phyloP scores from a whole-genome alignment of 1,284 basidiomycete species.

The Pseudozyma hubeiensis region DNA sequence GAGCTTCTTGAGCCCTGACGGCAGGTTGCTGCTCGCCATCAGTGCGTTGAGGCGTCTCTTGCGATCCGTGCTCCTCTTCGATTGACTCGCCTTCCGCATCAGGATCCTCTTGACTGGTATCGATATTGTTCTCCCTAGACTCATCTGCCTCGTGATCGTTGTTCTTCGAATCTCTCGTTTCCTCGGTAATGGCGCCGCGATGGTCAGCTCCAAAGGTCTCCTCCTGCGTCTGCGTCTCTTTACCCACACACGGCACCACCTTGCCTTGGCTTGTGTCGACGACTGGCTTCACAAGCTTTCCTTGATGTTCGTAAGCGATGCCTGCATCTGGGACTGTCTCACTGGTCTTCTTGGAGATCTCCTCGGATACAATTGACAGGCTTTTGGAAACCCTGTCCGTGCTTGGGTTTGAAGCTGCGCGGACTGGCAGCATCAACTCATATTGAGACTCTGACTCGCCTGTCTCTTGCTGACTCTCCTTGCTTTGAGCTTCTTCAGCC shows the following conservation, averaged over 20 bases:
- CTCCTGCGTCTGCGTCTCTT: neutral
- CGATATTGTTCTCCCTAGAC: no score
- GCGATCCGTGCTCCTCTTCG: neutral
- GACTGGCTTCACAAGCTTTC: neutral
- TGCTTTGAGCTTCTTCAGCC: no score
- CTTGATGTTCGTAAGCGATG: neutral
- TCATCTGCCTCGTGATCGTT: no score
- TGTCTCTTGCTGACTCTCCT: neutral
- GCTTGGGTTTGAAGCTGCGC: neutral
- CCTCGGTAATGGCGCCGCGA: no score
- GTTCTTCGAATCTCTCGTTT: no score
- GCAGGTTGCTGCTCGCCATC: neutral
- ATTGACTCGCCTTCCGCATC: neutral
- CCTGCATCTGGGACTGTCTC: neutral
- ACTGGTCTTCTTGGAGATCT: neutral
- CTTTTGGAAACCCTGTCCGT: no score
- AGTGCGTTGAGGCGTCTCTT: neutral
- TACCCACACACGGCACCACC: neutral
- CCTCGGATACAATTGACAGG: neutral
- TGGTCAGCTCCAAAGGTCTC: neutral
- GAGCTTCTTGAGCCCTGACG: neutral
- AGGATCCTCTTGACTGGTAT: neutral
- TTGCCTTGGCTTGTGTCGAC: no score
- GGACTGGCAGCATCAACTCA: slow-evolving; percentile 27
- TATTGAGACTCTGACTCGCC: slow-evolving; percentile 17